phyloP scores from a whole-genome alignment of 768 basidiomycete genomes.

The Hypsizygus marmoreus region DNA sequence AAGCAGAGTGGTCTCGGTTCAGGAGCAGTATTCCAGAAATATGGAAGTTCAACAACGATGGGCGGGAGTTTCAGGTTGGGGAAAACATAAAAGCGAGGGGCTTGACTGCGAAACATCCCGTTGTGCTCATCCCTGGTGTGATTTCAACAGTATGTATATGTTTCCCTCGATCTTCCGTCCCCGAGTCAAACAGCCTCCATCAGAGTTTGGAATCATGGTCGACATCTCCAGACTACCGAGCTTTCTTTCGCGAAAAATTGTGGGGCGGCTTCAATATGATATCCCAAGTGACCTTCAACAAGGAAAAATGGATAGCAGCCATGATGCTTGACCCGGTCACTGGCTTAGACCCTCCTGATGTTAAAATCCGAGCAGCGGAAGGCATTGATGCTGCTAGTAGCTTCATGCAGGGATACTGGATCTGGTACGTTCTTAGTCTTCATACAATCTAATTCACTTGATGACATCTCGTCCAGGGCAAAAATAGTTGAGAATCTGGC shows the following conservation, averaged over 20 bases:
- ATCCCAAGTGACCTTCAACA: constrained; percentile 79
- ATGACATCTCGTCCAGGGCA: constrained; percentile 48
- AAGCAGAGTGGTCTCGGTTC: constrained; percentile 70
- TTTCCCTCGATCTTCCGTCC: too few species aligned
- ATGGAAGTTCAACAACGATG: constrained; percentile 81
- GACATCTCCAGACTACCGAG: constrained; percentile 77
- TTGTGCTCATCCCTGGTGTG: constrained; percentile 87
- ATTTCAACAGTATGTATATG: constrained; percentile 82
- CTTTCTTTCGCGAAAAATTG: constrained; percentile 90
- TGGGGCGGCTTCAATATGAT: constrained; percentile 85
- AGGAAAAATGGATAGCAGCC: constrained; percentile 86
- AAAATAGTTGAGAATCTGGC: constrained; percentile 96
- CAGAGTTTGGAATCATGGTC: constrained; percentile 94
- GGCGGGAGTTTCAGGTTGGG: constrained; percentile 79
- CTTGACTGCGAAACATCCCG: constrained; percentile 70
- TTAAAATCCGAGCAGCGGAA: constrained; percentile 89
- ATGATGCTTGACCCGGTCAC: constrained; percentile 91
- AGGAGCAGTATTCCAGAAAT: constrained; percentile 73
- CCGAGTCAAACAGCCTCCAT: too few species aligned
- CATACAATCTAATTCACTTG: neutral
- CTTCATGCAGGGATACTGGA: constrained; percentile 92
- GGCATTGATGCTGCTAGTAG: constrained; percentile 89
- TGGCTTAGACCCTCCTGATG: constrained; percentile 84
- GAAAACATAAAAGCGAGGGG: constrained; percentile 66
- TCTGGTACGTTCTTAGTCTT: constrained; percentile 58